These are phyloP conservation scores for Cercospora janseana DNA, from an alignment of 2,329 filamentous ascomycete genomes.

Conservation along the genomic window DNA sequence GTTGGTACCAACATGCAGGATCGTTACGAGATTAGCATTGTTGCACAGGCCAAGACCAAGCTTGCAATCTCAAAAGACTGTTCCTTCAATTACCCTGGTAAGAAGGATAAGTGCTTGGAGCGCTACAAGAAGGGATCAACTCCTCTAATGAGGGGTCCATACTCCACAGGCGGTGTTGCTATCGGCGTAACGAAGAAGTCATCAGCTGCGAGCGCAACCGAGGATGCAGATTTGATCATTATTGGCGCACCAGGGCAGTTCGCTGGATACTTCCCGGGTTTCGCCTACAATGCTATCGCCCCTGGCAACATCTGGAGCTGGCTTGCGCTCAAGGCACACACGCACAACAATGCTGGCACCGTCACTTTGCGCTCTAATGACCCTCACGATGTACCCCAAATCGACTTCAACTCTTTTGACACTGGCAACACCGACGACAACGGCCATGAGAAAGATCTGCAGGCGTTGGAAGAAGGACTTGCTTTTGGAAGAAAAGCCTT, in stretches of 20 bases:
- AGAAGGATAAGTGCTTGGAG: conserved; percentile 44
- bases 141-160: conserved; percentile 43
- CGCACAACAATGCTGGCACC: conserved; percentile 60
- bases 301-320: conserved; percentile 50
- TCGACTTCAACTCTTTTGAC: conserved; percentile 61
- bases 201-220: conserved; percentile 40
- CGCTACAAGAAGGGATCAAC: conserved; percentile 43
- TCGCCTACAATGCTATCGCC: conserved; percentile 46
- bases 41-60: conserved; percentile 46
- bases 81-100: conserved; percentile 35
- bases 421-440: conserved; percentile 48
- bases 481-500: conserved; percentile 46
- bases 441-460: conserved; percentile 42
- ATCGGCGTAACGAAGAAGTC: conserved; percentile 47
- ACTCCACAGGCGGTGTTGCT: conserved; percentile 54
- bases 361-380: conserved; percentile 61
- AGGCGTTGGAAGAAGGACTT: conserved; percentile 57
- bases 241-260: conserved; percentile 57
- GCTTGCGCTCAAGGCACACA: conserved; percentile 60
- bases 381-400: conserved; percentile 62
- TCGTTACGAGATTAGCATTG: conserved; percentile 55
- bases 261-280: conserved; percentile 57
- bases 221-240: conserved; percentile 55
- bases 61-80: conserved; percentile 42
- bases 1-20: conserved; percentile 66